Base-by-base conservation (phyloP, 2,329 filamentous ascomycete species). In the Phialocephala sp. region DNA sequence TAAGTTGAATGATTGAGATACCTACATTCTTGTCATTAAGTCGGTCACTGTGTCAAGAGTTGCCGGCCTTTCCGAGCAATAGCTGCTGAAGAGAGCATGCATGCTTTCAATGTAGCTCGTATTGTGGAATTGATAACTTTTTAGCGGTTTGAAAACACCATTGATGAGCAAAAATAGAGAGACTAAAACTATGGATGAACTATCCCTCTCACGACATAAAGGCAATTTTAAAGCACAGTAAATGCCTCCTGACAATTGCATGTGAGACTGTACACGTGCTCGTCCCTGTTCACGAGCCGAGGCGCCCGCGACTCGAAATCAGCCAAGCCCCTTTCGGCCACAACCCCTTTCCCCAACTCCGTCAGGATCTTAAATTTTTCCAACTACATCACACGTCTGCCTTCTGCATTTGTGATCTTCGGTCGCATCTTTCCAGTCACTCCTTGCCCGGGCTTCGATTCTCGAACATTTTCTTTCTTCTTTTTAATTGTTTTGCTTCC, bases 381-480 rank as follows among this genome's bases (percentile, higher is more conserved):
- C 65, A 60, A 58, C 66, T 64, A 60, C 47, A 65, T 64, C 65
- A 32, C 55, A 22, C 22, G 50, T 32, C 47, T 50, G n/a, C 37
- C 52, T 58, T 52, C 45, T 59, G 54, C 41, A 59, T 69, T 69
- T 67, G 47, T 52, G 50, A 69, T 56, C 56, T 66, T 69, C 66
- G 61, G 60, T 65, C 66, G 64, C 63, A 60, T 64, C 45, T 74
- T 32, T 76, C 71, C 72, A 68, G 79, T 81, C 80, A 75, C 77
- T 83, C 80, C 76, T 82, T 82, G 72, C 50, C 63, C 67, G 62
- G 64, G 60, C 32, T 62, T 64, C 64, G 54, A 52, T 68, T 45
- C 62, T 66, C 58, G 57, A 12, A 56, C 52, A 41, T 56, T 45
- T 62, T 60, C 63, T 63, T 63, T 65, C 66, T 65, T 50, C 41